A percentile compares a stretch with the other conserved stretches of the same genome.
Conservation (phyloP, 2,329 filamentous ascomycete genomes). For the Stagonosporopsis tanaceti region DNA sequence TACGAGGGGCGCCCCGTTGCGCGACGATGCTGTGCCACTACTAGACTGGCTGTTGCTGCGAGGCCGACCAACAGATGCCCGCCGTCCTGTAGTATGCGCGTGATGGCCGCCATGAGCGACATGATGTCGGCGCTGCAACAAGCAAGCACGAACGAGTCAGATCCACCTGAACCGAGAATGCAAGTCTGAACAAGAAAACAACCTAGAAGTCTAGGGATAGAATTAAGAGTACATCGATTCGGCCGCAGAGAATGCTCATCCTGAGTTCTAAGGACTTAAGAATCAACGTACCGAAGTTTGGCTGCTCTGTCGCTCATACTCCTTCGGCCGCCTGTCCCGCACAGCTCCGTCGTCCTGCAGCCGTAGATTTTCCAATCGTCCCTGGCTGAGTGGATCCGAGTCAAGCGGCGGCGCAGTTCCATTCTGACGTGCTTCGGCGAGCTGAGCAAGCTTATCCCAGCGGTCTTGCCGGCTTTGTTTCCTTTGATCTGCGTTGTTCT, state of each 20-base stretch:
- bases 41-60: slow-evolving; percentile 52
- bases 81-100: slow-evolving; percentile 40
- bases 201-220: slow-evolving; percentile 49
- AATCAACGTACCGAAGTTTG: slow-evolving; percentile 56
- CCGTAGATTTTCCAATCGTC: slow-evolving; percentile 87
- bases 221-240: slow-evolving; percentile 54
- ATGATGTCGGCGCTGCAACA: slow-evolving; percentile 49
- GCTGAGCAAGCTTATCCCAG: slow-evolving; percentile 86
- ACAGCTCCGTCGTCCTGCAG: slow-evolving; percentile 75
- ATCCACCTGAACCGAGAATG: slow-evolving; percentile 49
- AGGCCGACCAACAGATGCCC: slow-evolving; percentile 45
- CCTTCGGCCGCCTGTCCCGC: slow-evolving; percentile 50
- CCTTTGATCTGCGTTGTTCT: slow-evolving; percentile 87
- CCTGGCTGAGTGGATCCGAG: slow-evolving; percentile 78
- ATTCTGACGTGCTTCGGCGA: slow-evolving; percentile 75
- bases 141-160: slow-evolving; percentile 51
- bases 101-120: slow-evolving; percentile 48
- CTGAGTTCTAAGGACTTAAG: slow-evolving; percentile 51
- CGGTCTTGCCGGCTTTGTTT: slow-evolving; percentile 83
- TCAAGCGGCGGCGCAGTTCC: slow-evolving; percentile 66
- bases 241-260: slow-evolving; percentile 50
- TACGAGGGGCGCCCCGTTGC: slow-evolving; percentile 35
- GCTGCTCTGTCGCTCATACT: slow-evolving; percentile 51
- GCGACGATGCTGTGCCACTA: slow-evolving; percentile 48
- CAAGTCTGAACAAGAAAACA: slow-evolving; percentile 43